phyloP scores from a whole-genome alignment of 768 basidiomycete genomes.

The Pulveroboletus sp. region DNA sequence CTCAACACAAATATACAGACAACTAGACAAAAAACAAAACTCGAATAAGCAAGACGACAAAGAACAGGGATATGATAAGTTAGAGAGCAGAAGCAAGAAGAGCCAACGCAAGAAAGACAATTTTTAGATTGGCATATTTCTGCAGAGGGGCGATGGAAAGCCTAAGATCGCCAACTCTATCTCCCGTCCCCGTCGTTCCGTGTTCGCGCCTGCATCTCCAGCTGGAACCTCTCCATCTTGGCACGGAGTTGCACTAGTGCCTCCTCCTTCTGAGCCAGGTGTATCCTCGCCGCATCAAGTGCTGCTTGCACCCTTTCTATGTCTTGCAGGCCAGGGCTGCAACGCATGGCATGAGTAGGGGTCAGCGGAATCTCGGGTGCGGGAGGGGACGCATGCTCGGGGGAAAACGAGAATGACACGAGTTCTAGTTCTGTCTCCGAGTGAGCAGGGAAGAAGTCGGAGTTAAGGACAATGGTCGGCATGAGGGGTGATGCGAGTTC shows the following conservation, averaged over 20 bases:
- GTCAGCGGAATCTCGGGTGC: not conserved
- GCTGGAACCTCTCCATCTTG: conserved; percentile 21
- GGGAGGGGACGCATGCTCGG: conserved; percentile 17
- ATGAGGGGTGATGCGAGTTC: conserved; percentile 49
- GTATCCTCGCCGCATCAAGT: conserved; percentile 18
- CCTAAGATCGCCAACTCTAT: not conserved
- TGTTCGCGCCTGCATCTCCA: conserved; percentile 3
- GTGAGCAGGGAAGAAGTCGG: conserved; percentile 1
- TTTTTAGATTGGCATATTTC: not conserved
- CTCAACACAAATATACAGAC: not conserved
- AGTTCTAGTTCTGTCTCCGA: conserved; percentile 11
- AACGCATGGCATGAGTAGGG: not conserved
- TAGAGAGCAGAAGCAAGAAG: not conserved
- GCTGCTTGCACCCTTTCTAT: conserved; percentile 19
- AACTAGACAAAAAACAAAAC: not conserved
- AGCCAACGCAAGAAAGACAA: not conserved
- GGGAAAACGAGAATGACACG: conserved; percentile 18
- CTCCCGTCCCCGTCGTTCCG: not conserved
- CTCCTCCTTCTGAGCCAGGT: conserved; percentile 22
- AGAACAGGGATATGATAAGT: not conserved
- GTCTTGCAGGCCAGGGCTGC: conserved; percentile 13
- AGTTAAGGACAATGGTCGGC: conserved; percentile 27
- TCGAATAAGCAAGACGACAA: not conserved
- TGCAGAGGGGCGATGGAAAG: not conserved
- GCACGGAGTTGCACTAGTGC: conserved; percentile 16